phyloP scores from a whole-genome alignment of 805 yeast genomes.

The Ogataea philodendri region DNA sequence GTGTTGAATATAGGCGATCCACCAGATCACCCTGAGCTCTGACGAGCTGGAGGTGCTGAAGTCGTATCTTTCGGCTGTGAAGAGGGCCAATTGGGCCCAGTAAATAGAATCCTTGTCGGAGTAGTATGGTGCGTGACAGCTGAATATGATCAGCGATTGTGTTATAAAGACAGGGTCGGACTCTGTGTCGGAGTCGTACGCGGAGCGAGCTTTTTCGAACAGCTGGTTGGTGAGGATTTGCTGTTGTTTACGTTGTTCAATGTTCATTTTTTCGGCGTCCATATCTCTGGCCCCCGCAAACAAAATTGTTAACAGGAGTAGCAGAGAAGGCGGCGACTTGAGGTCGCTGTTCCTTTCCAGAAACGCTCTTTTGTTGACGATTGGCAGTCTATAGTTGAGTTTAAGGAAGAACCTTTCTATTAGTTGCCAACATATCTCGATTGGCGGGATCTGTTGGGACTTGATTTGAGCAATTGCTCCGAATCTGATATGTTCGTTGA shows the following conservation, averaged over 20 bases:
- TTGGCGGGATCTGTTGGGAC: constrained; percentile 57
- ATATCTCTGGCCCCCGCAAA: constrained; percentile 65
- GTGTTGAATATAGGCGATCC: constrained; percentile 50
- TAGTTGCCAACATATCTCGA: constrained; percentile 50
- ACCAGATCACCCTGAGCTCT: constrained; percentile 51
- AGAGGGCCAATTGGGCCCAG: constrained; percentile 68
- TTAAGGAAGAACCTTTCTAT: constrained; percentile 58
- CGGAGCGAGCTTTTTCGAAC: constrained; percentile 34
- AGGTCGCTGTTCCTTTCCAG: constrained; percentile 53
- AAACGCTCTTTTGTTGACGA: constrained; percentile 58
- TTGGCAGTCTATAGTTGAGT: constrained; percentile 67
- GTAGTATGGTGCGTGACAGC: constrained; percentile 12
- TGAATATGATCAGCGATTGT: constrained; percentile 43
- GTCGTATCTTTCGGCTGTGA: constrained; percentile 74
- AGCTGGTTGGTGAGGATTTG: constrained; percentile 45
- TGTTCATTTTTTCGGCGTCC: constrained; percentile 51
- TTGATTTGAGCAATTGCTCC: constrained; percentile 49
- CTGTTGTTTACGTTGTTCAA: constrained; percentile 32
- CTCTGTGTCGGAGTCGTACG: constrained; percentile 41
- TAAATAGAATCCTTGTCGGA: constrained; percentile 52
- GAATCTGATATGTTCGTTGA: constrained; percentile 7
- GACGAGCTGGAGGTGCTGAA: constrained; percentile 47
- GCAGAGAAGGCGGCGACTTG: constrained; percentile 54
- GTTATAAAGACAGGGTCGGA: constrained; percentile 58
- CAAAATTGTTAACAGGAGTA: constrained; percentile 60